Conservation (phyloP, 495 filamentous ascomycete genomes). For the Entonaema liquescens region DNA sequence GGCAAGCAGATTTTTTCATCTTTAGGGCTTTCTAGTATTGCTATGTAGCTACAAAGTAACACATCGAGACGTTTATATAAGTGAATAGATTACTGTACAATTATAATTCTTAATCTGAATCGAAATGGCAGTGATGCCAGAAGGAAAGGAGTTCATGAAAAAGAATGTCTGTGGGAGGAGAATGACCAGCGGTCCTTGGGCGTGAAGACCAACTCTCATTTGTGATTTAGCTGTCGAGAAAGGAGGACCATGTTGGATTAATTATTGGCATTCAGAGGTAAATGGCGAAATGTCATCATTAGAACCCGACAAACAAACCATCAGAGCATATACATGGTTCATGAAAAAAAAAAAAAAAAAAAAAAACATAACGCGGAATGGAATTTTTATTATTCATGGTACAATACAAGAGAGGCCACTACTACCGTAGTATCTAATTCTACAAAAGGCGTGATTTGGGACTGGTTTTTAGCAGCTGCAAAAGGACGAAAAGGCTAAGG, state of each 20-base stretch:
- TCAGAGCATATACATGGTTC: no score
- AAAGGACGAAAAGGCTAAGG: neutral
- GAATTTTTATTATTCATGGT: neutral
- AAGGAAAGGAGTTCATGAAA: no score
- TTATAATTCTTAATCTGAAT: neutral
- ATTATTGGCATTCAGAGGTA: neutral
- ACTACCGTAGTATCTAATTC: no score
- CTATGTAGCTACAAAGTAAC: neutral
- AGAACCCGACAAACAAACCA: no score
- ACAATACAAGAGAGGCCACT: no score
- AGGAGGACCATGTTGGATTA: neutral
- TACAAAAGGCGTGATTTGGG: no score
- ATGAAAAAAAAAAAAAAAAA: no score
- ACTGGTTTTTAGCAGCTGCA: no score
- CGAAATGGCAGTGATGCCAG: neutral
- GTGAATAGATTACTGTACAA: neutral
- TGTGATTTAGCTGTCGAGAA: neutral
- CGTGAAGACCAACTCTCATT: neutral
- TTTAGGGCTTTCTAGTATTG: neutral
- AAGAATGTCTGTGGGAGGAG: no score
- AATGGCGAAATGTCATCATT: no score
- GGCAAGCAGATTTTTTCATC: neutral
- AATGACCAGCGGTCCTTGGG: no score
- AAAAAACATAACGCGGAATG: neutral
- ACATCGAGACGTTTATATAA: neutral